phyloP scores from a whole-genome alignment of 2,329 filamentous ascomycete species.

The Talaromyces atroroseus region DNA sequence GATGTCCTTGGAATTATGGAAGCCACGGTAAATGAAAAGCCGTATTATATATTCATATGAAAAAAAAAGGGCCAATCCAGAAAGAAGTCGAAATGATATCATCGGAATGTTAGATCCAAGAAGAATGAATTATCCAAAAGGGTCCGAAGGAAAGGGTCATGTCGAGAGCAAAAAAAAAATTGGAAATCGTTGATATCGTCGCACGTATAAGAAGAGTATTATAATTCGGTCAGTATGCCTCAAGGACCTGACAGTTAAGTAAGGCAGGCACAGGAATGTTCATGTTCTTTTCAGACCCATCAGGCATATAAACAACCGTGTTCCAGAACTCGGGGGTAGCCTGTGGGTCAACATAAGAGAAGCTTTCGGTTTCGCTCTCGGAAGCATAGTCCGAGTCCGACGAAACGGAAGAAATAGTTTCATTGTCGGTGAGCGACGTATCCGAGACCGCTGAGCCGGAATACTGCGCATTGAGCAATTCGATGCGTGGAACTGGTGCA shows the following conservation, averaged over 20 bases:
- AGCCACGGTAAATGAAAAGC: constrained; percentile 3
- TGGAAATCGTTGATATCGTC: constrained; percentile 9
- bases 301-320: constrained; percentile 21
- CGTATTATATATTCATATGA: constrained; percentile 8
- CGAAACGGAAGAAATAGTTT: constrained; percentile 24
- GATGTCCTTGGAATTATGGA: constrained; percentile 8
- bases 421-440: constrained; percentile 35
- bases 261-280: constrained; percentile 2
- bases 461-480: constrained; percentile 31
- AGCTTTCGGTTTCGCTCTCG: constrained; percentile 25
- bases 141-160: neutral
- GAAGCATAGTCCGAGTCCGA: constrained; percentile 30
- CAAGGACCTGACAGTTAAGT: neutral
- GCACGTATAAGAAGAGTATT: neutral
- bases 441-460: constrained; percentile 37
- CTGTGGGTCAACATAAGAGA: constrained; percentile 23
- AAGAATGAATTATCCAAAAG: neutral
- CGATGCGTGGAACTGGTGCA: constrained; percentile 31
- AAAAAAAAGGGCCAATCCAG: neutral
- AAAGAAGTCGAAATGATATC: neutral
- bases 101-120: neutral
- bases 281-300: constrained; percentile 26
- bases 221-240: neutral
- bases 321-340: constrained; percentile 23
- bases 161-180: neutral